Base-by-base conservation (phyloP, 2,329 filamentous ascomycete genomes). In the Decorospora gaudefroyi region DNA sequence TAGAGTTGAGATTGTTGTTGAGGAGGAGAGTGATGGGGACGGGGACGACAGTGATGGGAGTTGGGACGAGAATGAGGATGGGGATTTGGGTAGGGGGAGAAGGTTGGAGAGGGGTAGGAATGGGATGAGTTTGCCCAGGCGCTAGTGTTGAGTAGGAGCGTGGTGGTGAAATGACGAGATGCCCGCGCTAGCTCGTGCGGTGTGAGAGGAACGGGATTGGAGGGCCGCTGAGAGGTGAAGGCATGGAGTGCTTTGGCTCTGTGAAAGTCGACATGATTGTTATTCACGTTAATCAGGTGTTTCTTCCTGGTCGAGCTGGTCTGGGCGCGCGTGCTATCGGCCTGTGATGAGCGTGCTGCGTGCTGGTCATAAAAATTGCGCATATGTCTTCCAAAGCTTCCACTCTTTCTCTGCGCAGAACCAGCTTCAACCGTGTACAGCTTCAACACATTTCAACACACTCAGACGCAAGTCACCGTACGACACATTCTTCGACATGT, bases 1-100 rank as follows among this genome's bases (percentile, higher is more conserved):
- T 29, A 41, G 59, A 18, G 52, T 59, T 9, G 55, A 56, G 28
- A 58, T 67, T 40, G 23, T 62, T 8, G 48, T 62, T 12, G 59
- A 53, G 4, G 50, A 46, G 2, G 53, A 38, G 17, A 39, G 35
- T 7, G 33, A 50, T 11, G 23, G 25, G 26, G 15, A 37, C 13
- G 12, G 5, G 11, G 26, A 25, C 3, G 39, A 49, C 9, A 42
- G 36, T 1, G 17, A 13, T 7, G 29, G 19, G 17, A 18, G 31
- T 10, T 28, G 23, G 30, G 22, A 25, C 9, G 27, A 33, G 17
- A 47, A 53, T 12, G 50, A 42, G 11, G 38, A 47, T 18, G 46
- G 43, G 8, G 47, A 50, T 7, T 21, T 46, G 28, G 48, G 40
- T 22, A 53, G 55, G 25, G 59, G 56, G n/a, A 49, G 33, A 22